Evolutionary conservation across 306 rosid genomes (phyloP).

Genomic region (Hippophae rhamnoides): DNA sequence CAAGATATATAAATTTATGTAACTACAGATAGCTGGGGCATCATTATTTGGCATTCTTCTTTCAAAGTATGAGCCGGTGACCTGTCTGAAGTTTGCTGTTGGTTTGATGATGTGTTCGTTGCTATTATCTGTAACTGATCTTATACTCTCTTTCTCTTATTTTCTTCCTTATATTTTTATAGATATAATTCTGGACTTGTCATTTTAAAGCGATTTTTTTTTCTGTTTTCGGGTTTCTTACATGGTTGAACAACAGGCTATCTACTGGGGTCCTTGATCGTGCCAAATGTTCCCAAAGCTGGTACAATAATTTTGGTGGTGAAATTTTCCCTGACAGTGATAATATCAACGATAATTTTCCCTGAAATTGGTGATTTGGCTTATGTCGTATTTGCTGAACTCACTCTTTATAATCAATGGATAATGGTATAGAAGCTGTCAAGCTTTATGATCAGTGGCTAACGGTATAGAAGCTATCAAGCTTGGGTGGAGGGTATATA

Average conservation of each 20-base stretch:
- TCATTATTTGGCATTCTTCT: slow-evolving; percentile 75
- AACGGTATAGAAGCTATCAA: slow-evolving; percentile 71
- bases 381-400: slow-evolving; percentile 16
- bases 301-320: slow-evolving; percentile 34
- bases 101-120: slow-evolving; percentile 65
- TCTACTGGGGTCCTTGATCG: slow-evolving; percentile 93
- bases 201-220: slow-evolving; percentile 8
- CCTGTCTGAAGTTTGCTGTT: slow-evolving; percentile 74
- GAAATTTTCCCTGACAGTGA: slow-evolving; percentile 30
- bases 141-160: slow-evolving; percentile 17
- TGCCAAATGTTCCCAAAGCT: slow-evolving; percentile 58
- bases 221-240: slow-evolving; percentile 43
- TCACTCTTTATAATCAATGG: slow-evolving; percentile 38
- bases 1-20: slow-evolving; percentile 16
- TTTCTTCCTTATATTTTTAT: slow-evolving; percentile 3
- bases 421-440: slow-evolving; percentile 65
- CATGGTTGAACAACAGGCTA: slow-evolving; percentile 74
- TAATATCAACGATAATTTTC: slow-evolving; percentile 22
- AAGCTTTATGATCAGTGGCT: slow-evolving; percentile 40
- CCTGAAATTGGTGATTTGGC: neutral
- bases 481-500: slow-evolving; percentile 87
- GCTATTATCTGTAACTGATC: slow-evolving; percentile 59
- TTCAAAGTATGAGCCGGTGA: slow-evolving; percentile 71
- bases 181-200: neutral
- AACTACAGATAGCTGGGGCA: slow-evolving; percentile 75